Evolutionary conservation across 2,329 filamentous ascomycete species (phyloP).

Genomic region (Fusarium scirpi): DNA sequence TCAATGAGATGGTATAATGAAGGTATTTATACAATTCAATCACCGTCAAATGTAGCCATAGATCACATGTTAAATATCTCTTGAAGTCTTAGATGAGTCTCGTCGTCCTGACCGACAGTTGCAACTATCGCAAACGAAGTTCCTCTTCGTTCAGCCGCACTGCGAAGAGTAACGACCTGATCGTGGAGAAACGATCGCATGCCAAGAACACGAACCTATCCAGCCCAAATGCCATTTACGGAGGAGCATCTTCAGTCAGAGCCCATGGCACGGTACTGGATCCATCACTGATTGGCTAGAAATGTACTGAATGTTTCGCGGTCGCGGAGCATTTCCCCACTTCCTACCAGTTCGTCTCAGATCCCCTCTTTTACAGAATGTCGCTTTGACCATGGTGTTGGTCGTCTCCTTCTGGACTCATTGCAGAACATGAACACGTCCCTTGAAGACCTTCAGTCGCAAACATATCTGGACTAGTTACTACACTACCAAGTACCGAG

Average conservation of each 20-base stretch:
- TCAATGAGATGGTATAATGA: not conserved
- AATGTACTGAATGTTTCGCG: not conserved
- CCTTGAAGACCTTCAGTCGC: not conserved
- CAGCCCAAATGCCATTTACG: not conserved
- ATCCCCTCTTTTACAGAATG: not conserved
- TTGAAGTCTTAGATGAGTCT: not conserved
- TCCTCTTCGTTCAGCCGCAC: not conserved
- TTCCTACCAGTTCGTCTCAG: not conserved
- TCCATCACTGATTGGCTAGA: fast-evolving
- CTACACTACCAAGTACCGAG: no score
- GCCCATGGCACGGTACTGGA: fast-evolving
- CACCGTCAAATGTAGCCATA: not conserved
- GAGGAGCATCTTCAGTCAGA: not conserved
- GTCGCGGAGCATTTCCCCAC: not conserved
- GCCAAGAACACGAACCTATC: not conserved
- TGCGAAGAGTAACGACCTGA: not conserved
- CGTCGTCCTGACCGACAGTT: not conserved
- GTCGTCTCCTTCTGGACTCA: not conserved
- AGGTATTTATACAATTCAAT: not conserved
- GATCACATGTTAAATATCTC: not conserved
- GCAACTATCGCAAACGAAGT: not conserved
- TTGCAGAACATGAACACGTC: not conserved
- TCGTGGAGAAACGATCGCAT: not conserved
- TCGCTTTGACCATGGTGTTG: not conserved
- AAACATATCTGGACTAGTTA: no score